Evolutionary conservation across 495 filamentous ascomycete species (phyloP).

Genomic region (Ramalina intermedia): DNA sequence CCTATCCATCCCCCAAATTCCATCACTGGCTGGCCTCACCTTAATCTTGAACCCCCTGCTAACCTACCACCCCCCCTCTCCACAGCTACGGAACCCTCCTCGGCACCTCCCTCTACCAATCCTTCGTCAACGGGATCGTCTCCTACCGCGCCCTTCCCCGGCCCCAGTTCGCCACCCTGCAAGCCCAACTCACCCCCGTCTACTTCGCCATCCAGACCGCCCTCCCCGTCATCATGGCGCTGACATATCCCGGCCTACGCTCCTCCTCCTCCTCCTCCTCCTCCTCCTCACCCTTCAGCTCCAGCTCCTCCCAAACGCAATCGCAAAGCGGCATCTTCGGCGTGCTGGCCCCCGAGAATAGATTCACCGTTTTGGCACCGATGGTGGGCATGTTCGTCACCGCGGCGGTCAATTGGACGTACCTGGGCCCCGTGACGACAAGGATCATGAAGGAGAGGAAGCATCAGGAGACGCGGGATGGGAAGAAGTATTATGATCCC

Average conservation of each 20-base stretch:
- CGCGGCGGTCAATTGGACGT: constrained; percentile 48
- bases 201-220: constrained; percentile 76
- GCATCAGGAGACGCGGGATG: constrained; percentile 65
- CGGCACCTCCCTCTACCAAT: constrained; percentile 68
- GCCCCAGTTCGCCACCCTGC: constrained; percentile 66
- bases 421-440: constrained; percentile 58
- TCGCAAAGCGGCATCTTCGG: constrained; percentile 35
- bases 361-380: constrained; percentile 46
- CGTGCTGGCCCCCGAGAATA: constrained; percentile 38
- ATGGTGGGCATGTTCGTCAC: constrained; percentile 48
- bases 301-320: no score
- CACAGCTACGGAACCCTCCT: constrained; percentile 64
- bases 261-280: not conserved
- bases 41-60: no score
- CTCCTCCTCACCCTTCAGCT: not conserved
- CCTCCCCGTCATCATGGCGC: constrained; percentile 54
- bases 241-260: constrained; percentile 53
- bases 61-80: not conserved
- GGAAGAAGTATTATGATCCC: constrained; percentile 66
- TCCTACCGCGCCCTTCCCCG: constrained; percentile 62
- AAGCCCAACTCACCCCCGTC: constrained; percentile 64
- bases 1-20: not conserved
- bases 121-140: constrained; percentile 64
- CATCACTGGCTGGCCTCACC: not conserved
- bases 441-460: constrained; percentile 60